These are phyloP conservation scores for sorghum (Sorghum bicolor) DNA, from an alignment of 176 grass and related monocot species.

Conservation along the genomic window Sorghum_bicolor_NCBIv3 NC_012879.2:7478001-7478500, in stretches of 20 bases:
- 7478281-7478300: background rate
- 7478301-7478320: background rate
- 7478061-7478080: slow-evolving; percentile 16
- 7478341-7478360: background rate
- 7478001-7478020: background rate
- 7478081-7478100: background rate
- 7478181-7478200: background rate
- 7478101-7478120: slow-evolving; percentile 9
- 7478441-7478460: background rate
- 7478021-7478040: background rate
- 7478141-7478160: slow-evolving; percentile 7
- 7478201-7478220: background rate
- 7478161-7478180: background rate
- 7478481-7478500: slow-evolving; percentile 45
- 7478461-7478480: background rate
- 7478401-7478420: background rate
- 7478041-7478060: background rate
- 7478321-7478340: background rate
- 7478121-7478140: slow-evolving; percentile 39
- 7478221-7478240: background rate
- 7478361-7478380: no score
- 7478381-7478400: background rate
- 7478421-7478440: background rate
- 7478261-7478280: background rate
- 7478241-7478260: background rate